These are phyloP conservation scores for Boletus speciosus DNA, from an alignment of 768 basidiomycete genomes.

Conservation along the genomic window DNA sequence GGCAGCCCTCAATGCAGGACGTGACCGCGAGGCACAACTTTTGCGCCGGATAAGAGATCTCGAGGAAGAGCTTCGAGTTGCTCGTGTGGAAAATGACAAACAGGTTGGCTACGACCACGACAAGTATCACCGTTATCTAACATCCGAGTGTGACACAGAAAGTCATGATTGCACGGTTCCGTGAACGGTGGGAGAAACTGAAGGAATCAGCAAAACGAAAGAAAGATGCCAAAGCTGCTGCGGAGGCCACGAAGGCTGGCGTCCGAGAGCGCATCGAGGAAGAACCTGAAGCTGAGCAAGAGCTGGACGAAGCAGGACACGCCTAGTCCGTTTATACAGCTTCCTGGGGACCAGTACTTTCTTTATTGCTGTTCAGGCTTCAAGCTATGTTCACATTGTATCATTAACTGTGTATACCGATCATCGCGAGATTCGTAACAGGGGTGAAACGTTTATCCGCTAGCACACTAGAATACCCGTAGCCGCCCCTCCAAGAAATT, in stretches of 20 bases:
- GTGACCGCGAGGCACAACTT: conserved; percentile 55
- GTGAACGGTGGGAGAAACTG: conserved; percentile 85
- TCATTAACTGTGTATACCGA: conserved; percentile 11
- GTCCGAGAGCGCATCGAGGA: conserved; percentile 69
- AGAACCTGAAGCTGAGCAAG: conserved; percentile 65
- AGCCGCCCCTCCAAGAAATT: neutral
- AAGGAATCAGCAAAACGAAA: conserved; percentile 87
- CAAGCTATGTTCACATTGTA: conserved; percentile 11
- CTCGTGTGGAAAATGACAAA: conserved; percentile 76
- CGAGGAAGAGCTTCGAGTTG: conserved; percentile 68
- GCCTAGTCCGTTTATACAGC: neutral
- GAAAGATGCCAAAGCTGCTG: conserved; percentile 65
- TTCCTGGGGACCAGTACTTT: neutral
- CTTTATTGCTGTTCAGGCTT: neutral
- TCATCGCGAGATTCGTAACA: neutral
- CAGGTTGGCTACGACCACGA: conserved; percentile 47
- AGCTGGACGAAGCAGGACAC: conserved; percentile 32
- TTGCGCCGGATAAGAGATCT: conserved; percentile 61
- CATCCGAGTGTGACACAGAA: conserved; percentile 46
- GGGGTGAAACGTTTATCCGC: neutral
- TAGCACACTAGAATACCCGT: neutral
- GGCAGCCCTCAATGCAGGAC: conserved; percentile 47
- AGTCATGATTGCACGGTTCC: conserved; percentile 77
- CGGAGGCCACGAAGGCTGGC: conserved; percentile 40
- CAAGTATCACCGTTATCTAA: conserved; percentile 10